Evolutionary conservation across 768 basidiomycete species (phyloP).

Genomic region (Lentinus brumalis): DNA sequence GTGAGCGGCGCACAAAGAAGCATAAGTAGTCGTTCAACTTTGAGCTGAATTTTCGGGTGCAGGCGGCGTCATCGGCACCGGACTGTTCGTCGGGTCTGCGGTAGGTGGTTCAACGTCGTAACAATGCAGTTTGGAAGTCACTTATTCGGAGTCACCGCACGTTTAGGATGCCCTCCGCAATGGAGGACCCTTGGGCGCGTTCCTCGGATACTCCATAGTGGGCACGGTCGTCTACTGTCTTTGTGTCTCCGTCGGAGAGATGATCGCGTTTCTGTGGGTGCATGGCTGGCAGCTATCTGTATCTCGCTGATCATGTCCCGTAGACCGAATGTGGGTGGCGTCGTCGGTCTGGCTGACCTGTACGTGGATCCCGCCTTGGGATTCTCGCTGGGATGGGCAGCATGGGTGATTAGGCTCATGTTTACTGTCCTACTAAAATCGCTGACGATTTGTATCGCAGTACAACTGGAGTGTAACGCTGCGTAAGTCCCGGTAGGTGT

Average conservation of each 20-base stretch:
- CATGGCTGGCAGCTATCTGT: too few relatives aligned
- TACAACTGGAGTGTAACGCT: constrained; percentile 33
- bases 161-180: constrained; percentile 38
- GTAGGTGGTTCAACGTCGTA: constrained; percentile 4
- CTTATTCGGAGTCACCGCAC: not conserved
- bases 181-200: constrained; percentile 55
- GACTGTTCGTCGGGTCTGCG: constrained; percentile 41
- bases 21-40: too few relatives aligned
- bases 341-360: constrained; percentile 46
- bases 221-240: constrained; percentile 39
- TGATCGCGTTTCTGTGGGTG: constrained; percentile 32
- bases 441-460: not conserved
- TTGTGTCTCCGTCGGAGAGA: constrained; percentile 41
- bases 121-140: not conserved
- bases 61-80: constrained; percentile 40
- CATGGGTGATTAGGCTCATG: constrained; percentile 29
- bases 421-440: too few relatives aligned
- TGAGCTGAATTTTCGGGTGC: too few relatives aligned
- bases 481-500: constrained; percentile 16
- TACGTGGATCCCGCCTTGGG: constrained; percentile 53
- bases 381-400: constrained; percentile 50
- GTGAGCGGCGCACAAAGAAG: constrained; percentile 2
- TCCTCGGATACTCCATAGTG: constrained; percentile 50
- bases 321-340: constrained; percentile 32
- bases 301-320: not conserved